Evolutionary conservation across 2,329 filamentous ascomycete genomes (phyloP), one percentile per base, ranked within the genome.

Genomic region (Coniella vitis): DNA sequence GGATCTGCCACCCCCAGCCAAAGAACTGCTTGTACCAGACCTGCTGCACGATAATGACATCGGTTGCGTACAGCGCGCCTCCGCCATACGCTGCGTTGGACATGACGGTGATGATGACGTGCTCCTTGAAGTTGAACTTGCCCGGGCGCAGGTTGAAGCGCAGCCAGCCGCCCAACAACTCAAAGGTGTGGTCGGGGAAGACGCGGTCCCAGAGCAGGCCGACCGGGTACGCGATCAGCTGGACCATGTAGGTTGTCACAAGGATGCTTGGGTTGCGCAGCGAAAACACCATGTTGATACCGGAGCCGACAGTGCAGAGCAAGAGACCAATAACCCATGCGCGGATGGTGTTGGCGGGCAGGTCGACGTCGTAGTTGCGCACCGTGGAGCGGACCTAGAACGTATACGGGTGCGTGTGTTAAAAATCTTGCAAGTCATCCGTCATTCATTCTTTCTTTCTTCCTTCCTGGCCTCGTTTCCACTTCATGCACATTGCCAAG

Each of bases 381-480:
- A 85, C 81, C 16, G 82, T 78, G 21, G 81, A 77, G 56, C 81
- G 78, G 47, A 84, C 81, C 67, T 83, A 69, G 20, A n/a, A n/a
- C n/a, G n/a, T n/a, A n/a, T n/a, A n/a, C n/a, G n/a, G n/a, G n/a
- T n/a, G n/a, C n/a, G n/a, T n/a, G n/a, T n/a, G n/a, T n/a, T n/a
- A n/a, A n/a, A n/a, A n/a, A n/a, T n/a, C n/a, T n/a, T n/a, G n/a
- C n/a, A n/a, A n/a, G n/a, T n/a, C n/a, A n/a, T n/a, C n/a, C n/a
- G n/a, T n/a, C n/a, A n/a, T n/a, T n/a, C n/a, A n/a, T n/a, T n/a
- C n/a, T n/a, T n/a, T n/a, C n/a, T n/a, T n/a, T n/a, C n/a, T n/a
- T n/a, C n/a, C n/a, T n/a, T n/a, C n/a, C n/a, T n/a, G n/a, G n/a
- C n/a, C n/a, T n/a, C n/a, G n/a, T n/a, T n/a, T n/a, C n/a, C n/a